Percentiles rank a stretch among this genome's conserved stretches.
Evolutionary conservation across 345 rosid species (phyloP).

Genomic region (Brassica napus): Da-Ae NC_063452.1:46411001-46411500

Average conservation of each 20-base stretch:
- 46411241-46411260: slow-evolving; percentile 62
- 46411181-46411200: slow-evolving; percentile 81
- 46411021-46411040: slow-evolving; percentile 20
- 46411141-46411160: slow-evolving; percentile 83
- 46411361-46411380: slow-evolving; percentile 64
- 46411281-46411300: slow-evolving; percentile 52
- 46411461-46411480: slow-evolving; percentile 68
- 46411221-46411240: slow-evolving; percentile 67
- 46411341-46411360: slow-evolving; percentile 53
- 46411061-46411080: background rate
- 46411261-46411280: slow-evolving; percentile 65
- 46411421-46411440: slow-evolving; percentile 59
- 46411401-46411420: slow-evolving; percentile 64
- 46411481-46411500: slow-evolving; percentile 78
- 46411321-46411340: slow-evolving; percentile 59
- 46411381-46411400: slow-evolving; percentile 61
- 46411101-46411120: slow-evolving; percentile 60
- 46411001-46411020: slow-evolving; percentile 19
- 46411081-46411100: slow-evolving; percentile 10
- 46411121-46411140: slow-evolving; percentile 58
- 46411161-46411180: slow-evolving; percentile 62
- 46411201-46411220: slow-evolving; percentile 64
- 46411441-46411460: slow-evolving; percentile 69
- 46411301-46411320: slow-evolving; percentile 84
- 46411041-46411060: slow-evolving; percentile 13